A percentile compares a stretch with the other conserved stretches of the same genome.
Evolutionary conservation across 257 asterid species (phyloP).

Genomic region (Lycium barbarum): DNA sequence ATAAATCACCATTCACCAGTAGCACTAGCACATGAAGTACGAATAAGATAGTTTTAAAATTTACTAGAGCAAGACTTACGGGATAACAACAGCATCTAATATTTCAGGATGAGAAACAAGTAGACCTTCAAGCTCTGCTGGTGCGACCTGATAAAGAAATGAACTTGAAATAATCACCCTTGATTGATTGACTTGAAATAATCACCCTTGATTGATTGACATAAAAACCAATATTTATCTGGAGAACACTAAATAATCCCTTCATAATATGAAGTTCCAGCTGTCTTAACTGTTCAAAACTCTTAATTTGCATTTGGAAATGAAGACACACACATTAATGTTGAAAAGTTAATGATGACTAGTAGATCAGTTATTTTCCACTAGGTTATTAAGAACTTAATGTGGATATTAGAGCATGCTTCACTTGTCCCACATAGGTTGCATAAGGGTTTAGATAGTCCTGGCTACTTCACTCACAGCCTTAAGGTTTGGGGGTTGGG

Average conservation of each 20-base stretch:
- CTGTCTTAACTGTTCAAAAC: background rate
- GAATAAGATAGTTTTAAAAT: background rate
- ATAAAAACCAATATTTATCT: background rate
- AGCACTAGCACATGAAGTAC: conserved; percentile 1
- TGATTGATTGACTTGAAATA: background rate
- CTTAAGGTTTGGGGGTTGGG: background rate
- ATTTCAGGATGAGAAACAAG: conserved; percentile 94
- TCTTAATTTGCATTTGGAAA: background rate
- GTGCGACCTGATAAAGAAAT: conserved; percentile 74
- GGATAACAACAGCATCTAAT: conserved; percentile 91
- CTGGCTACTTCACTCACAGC: background rate
- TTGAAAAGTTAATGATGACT: background rate
- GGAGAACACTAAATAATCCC: background rate
- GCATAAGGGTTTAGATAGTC: background rate
- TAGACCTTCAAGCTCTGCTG: conserved; percentile 98
- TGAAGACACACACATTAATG: background rate
- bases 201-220: background rate
- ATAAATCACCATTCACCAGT: background rate
- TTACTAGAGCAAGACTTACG: conserved; percentile 54
- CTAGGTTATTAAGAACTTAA: background rate
- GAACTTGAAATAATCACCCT: background rate
- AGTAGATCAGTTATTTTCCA: background rate
- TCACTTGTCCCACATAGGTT: background rate
- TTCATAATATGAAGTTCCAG: background rate
- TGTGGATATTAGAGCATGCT: background rate